A percentile compares a stretch with the other conserved stretches of the same genome.
Conservation (phyloP, 2,329 filamentous ascomycete genomes). For the Emericellopsis atlantica region DNA sequence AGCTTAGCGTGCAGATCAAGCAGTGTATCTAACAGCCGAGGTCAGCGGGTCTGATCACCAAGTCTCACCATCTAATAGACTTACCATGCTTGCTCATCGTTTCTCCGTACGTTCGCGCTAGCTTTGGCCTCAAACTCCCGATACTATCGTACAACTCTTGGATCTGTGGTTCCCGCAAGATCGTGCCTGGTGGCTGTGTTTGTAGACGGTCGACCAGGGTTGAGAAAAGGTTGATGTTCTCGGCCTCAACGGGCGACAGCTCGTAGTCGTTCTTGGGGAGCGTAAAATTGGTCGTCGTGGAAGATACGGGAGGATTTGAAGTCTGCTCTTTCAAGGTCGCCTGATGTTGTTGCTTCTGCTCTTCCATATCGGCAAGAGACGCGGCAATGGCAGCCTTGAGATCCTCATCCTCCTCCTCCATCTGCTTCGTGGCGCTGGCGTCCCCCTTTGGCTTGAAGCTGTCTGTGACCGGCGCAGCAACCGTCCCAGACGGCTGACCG, state of each 20-base stretch:
- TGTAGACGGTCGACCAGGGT: constrained; percentile 90
- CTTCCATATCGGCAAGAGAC: constrained; percentile 91
- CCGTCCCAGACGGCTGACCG: constrained; percentile 60
- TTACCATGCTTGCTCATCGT: constrained; percentile 98
- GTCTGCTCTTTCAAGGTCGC: constrained; percentile 73
- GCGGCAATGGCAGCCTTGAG: constrained; percentile 91
- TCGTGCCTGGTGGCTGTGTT: constrained; percentile 89
- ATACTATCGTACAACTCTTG: constrained; percentile 98
- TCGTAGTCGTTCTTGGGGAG: constrained; percentile 88
- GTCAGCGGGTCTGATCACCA: not conserved
- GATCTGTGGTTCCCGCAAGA: constrained; percentile 92
- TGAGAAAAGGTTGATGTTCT: constrained; percentile 94
- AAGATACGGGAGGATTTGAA: constrained; percentile 22
- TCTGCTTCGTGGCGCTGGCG: constrained; percentile 25
- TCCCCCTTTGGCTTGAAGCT: constrained; percentile 19
- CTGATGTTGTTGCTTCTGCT: constrained; percentile 87
- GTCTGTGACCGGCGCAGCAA: constrained; percentile 32
- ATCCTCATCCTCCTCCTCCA: constrained; percentile 84
- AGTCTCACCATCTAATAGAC: constrained; percentile 12
- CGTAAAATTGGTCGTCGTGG: constrained; percentile 33
- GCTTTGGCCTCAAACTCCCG: constrained; percentile 79
- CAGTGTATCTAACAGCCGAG: constrained; percentile 55
- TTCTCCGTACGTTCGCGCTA: constrained; percentile 91
- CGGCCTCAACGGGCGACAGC: constrained; percentile 81
- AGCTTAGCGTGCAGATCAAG: constrained; percentile 91